These are phyloP conservation scores for Paspalum vaginatum DNA, from an alignment of 176 grass and related monocot species.

Conservation along the genomic window DNA sequence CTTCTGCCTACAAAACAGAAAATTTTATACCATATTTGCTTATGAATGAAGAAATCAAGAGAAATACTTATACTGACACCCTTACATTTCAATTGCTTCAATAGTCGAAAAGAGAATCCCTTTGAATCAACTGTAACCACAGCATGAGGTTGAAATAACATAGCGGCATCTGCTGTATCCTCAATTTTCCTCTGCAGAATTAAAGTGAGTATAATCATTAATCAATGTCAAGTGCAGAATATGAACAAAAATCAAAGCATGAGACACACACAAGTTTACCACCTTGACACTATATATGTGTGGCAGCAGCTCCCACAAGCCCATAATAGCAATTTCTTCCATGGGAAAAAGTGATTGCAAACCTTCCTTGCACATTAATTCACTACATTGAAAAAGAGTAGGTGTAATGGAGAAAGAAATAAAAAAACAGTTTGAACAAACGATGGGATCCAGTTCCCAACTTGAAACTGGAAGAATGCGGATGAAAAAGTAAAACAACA, in stretches of 20 bases:
- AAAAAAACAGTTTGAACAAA: slow-evolving; percentile 15
- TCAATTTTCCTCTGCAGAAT: slow-evolving; percentile 66
- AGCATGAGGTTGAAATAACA: slow-evolving; percentile 79
- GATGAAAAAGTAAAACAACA: slow-evolving; percentile 8
- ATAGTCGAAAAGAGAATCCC: slow-evolving; percentile 85
- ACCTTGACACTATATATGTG: slow-evolving; percentile 87
- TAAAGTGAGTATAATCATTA: slow-evolving; percentile 30
- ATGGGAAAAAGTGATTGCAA: slow-evolving; percentile 81
- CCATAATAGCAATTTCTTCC: slow-evolving; percentile 97
- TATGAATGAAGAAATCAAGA: slow-evolving; percentile 2
- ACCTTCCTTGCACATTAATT: slow-evolving; percentile 77
- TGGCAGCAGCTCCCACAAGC: slow-evolving; percentile 88
- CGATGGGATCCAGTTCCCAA: not conserved
- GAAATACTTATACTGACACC: slow-evolving; percentile 10
- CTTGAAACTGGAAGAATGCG: slow-evolving; percentile 9
- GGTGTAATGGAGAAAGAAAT: not conserved
- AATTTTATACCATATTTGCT: slow-evolving; percentile 35
- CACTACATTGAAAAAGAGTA: slow-evolving; percentile 48
- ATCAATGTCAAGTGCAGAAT: slow-evolving; percentile 18
- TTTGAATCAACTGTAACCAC: slow-evolving; percentile 95
- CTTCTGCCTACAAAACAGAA: slow-evolving; percentile 60
- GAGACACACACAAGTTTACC: slow-evolving; percentile 21
- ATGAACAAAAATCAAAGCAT: slow-evolving; percentile 40
- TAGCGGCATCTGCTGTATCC: slow-evolving; percentile 58
- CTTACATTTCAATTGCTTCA: slow-evolving; percentile 78